A percentile compares a stretch with the other conserved stretches of the same genome.
Evolutionary conservation across 2,329 filamentous ascomycete species (phyloP).

Genomic region (Capronia coronata): DNA sequence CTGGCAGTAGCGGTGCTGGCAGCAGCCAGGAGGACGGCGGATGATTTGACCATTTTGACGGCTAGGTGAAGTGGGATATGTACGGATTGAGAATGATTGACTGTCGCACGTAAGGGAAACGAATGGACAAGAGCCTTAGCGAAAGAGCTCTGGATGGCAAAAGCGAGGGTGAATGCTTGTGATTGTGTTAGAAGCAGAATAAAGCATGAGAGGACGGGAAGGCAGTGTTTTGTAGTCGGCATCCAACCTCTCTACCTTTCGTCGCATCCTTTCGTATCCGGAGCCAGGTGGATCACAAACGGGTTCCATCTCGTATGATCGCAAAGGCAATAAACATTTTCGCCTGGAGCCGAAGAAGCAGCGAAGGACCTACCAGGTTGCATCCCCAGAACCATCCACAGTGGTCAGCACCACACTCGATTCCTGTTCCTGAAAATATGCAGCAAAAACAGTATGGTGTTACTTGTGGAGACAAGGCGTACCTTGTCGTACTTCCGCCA

Average conservation of each 20-base stretch:
- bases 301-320: neutral
- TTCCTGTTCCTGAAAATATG: slow-evolving; percentile 11
- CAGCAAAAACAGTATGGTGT: slow-evolving; percentile 11
- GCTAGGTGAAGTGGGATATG: neutral
- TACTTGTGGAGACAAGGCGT: slow-evolving; percentile 2
- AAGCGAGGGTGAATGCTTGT: slow-evolving; percentile 18
- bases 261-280: neutral
- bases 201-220: slow-evolving; percentile 2
- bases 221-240: slow-evolving; percentile 13
- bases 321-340: neutral
- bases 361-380: neutral
- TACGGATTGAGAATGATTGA: neutral
- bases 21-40: slow-evolving; percentile 28
- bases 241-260: neutral
- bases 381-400: slow-evolving; percentile 8
- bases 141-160: slow-evolving; percentile 39
- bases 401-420: slow-evolving; percentile 18
- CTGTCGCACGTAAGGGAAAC: slow-evolving; percentile 29
- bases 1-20: slow-evolving; percentile 26
- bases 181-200: slow-evolving; percentile 10
- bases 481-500: neutral
- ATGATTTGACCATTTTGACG: slow-evolving; percentile 25
- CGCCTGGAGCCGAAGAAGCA: neutral
- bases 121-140: slow-evolving; percentile 40
- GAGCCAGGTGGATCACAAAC: neutral